Percentiles rank a stretch among this genome's conserved stretches.
phyloP scores from a whole-genome alignment of 768 basidiomycete species.

The Rhodotorula taiwanensis region DNA sequence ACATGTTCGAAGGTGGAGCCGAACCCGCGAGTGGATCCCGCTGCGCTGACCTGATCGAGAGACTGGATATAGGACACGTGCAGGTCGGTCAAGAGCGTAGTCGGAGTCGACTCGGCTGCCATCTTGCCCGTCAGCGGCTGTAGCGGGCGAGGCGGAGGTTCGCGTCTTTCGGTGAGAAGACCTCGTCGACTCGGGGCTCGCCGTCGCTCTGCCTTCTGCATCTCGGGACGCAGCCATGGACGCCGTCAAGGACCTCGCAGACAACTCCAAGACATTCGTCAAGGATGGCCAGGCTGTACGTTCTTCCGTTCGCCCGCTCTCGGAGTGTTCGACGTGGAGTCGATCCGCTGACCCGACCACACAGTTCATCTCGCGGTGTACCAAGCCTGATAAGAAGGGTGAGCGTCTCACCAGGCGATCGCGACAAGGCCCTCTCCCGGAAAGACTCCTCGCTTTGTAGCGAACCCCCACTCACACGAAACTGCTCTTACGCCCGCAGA shows the following conservation, averaged over 20 bases:
- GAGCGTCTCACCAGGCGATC: slow-evolving; percentile 28
- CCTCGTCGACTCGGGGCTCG: background rate
- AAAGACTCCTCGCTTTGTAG: background rate
- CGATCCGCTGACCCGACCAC: background rate
- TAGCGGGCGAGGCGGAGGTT: no score
- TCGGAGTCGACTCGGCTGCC: no score
- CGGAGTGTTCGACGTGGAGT: slow-evolving; percentile 27
- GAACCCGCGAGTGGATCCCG: no score
- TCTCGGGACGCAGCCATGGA: slow-evolving; percentile 31
- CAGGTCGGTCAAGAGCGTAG: slow-evolving; percentile 50
- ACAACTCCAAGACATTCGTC: slow-evolving; percentile 83
- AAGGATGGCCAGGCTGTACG: slow-evolving; percentile 84
- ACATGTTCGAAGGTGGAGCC: no score
- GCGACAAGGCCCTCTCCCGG: no score
- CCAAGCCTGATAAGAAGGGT: slow-evolving; percentile 96
- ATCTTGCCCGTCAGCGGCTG: no score
- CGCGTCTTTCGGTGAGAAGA: background rate
- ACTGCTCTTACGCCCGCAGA: slow-evolving; percentile 53
- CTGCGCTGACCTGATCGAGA: slow-evolving; percentile 58
- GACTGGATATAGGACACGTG: slow-evolving; percentile 71
- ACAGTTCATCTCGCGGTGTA: slow-evolving; percentile 93
- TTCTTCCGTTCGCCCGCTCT: background rate
- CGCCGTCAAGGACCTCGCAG: slow-evolving; percentile 69
- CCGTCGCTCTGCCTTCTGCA: background rate
- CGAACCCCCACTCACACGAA: no score